Evolutionary conservation across 192 early-diverging fungal genomes (phyloP), one percentile per base, ranked within the genome.

Genomic region (Chytriomyces sp.): DNA sequence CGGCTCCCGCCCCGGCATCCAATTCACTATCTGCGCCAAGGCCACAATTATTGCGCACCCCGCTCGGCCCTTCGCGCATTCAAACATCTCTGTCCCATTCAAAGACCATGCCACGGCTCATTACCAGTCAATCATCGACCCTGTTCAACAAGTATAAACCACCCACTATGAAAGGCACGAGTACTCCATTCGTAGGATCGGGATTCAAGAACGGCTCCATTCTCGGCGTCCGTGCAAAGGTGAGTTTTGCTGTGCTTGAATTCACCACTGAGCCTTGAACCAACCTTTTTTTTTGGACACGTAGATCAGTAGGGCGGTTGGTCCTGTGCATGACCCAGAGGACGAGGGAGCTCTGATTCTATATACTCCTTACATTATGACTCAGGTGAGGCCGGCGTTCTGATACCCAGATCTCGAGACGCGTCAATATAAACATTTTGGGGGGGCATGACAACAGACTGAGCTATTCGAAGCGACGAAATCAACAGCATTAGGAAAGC

Each of bases 271-370:
- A 35, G 35, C 35, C 35, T 35, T 2, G 35, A 35, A 35, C 35
- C 35, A 2, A 35, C 35, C 4, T 35, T 35, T 35, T 35, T 35
- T 35, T 35, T 20, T 92, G 24, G 84, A 90, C 7, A 77, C 88
- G 23, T 83, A 88, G n/a, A 28, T 81, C 44, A 81, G 62, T 2
- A 67, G 87, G 26, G 69, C 79, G 50, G 87, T 76, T 43, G 90
- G 91, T 8, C 89, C 93, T 6, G 84, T 93, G 23, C 91, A 97
- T 71, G 95, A 96, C 63, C 95, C 94, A 11, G 92, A 91, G 10
- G 89, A 89, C 7, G 91, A 92, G 61, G 91, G 89, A 26, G 94
- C 97, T 0, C 87, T 99, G 46, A 88, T 99, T 7, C 77, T 99
- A 8, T 96, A 93, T 83, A 87, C 91, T 62, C 96, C 96, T 0